Evolutionary conservation across 352 stramenopile species (phyloP).

Genomic region (Pythium insidiosum): DNA sequence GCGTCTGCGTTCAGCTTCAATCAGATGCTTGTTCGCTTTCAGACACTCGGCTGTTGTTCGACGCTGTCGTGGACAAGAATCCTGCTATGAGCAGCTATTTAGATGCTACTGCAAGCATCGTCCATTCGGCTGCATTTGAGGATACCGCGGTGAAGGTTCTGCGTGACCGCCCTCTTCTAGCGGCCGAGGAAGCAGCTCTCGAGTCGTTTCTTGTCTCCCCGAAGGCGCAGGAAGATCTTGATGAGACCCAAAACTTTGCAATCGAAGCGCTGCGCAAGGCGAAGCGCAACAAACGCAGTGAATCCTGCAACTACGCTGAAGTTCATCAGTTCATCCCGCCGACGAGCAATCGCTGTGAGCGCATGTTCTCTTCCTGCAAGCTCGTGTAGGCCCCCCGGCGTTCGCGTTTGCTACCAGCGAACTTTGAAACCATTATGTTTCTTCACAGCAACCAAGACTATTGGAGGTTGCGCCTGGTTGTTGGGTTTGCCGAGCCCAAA

Average conservation of each 20-base stretch:
- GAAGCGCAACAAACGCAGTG: too few relatives aligned
- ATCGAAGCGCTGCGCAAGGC: background rate
- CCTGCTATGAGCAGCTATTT: background rate
- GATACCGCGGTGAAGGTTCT: conserved; percentile 1
- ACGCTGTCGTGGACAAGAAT: background rate
- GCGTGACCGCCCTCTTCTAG: background rate
- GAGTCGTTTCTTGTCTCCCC: background rate
- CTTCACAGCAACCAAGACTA: too few relatives aligned
- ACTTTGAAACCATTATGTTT: too few relatives aligned
- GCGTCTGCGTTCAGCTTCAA: conserved; percentile 6
- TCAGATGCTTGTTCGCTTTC: background rate
- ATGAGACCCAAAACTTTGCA: background rate
- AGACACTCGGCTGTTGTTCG: conserved; percentile 4
- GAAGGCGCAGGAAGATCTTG: background rate
- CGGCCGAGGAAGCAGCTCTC: background rate
- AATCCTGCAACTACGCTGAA: too few relatives aligned
- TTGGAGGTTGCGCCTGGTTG: too few relatives aligned
- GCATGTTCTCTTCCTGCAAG: too few relatives aligned
- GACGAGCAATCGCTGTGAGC: too few relatives aligned
- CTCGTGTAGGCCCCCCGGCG: too few relatives aligned
- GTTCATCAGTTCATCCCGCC: too few relatives aligned
- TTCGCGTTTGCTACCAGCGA: too few relatives aligned
- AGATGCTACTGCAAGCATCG: background rate
- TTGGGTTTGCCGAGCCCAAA: too few relatives aligned
- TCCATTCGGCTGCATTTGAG: conserved; percentile 1